Evolutionary conservation across 805 yeast genomes (phyloP), one percentile per base, ranked within the genome.

Genomic region (Yamadazyma sp.): DNA sequence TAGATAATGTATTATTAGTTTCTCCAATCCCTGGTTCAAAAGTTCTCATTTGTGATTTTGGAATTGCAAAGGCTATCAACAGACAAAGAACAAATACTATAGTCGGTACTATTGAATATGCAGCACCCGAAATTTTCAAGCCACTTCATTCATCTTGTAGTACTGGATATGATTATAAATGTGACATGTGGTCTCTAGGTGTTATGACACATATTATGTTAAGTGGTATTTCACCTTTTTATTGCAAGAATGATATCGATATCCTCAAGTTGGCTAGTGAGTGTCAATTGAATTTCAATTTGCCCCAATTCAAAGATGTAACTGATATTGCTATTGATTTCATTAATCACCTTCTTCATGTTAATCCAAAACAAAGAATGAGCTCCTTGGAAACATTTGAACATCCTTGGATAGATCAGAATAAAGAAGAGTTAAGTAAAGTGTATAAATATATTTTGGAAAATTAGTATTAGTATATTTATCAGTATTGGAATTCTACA

Each of bases 161-260:
- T 11, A 18, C 16, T 6, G 80, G 80, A 0, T 79, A 80, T 47
- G 73, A 69, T 39, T 58, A 56, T 20, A 76, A 75, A 47, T 79
- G 85, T 49, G 87, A 81, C 53, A 53, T 78, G 24, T 81, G 87
- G 88, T 80, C 87, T 1, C 47, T 81, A 4, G 87, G 87, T 0
- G 71, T 81, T 0, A 70, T 80, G 11, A 48, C 70, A 4, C 78
- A 78, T 53, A 76, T 80, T 9, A 55, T 81, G 54, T 54, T 80
- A 11, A 76, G 80, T 26, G 86, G 85, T 0, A 64, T 77, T 2
- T 79, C 86, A 0, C 86, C 86, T 5, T 80, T 80, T 46, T 76
- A 72, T 2, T 64, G 69, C 33, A 72, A 75, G 2, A 58, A 69
- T 13, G 68, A 60, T 6, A 30, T 21, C 10, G 25, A 14, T 48